These are phyloP conservation scores for Neurospora sp. DNA, from an alignment of 495 filamentous ascomycete species.

Conservation along the genomic window DNA sequence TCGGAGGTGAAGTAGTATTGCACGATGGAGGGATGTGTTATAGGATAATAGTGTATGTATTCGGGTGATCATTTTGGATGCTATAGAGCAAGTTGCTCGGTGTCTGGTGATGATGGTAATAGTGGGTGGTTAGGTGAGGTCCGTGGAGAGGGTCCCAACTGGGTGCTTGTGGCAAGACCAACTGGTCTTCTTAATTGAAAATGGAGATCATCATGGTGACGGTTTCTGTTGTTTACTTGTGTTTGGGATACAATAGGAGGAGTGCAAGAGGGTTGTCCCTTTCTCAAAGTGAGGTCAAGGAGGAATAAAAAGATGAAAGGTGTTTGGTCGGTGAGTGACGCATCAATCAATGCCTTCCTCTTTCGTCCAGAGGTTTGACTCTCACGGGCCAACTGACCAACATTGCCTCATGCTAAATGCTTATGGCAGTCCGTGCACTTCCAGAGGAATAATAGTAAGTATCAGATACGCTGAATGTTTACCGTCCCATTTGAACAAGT, in stretches of 20 bases:
- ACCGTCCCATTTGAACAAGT: neutral
- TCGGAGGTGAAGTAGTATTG: constrained; percentile 6
- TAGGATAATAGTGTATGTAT: constrained; percentile 30
- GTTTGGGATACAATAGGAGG: neutral
- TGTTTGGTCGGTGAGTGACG: neutral
- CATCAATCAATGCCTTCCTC: neutral
- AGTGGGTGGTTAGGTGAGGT: neutral
- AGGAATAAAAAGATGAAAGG: neutral
- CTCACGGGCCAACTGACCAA: neutral
- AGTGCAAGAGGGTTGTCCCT: neutral
- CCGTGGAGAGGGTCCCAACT: neutral
- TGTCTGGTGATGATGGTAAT: neutral
- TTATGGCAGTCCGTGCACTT: neutral
- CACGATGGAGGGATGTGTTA: constrained; percentile 15
- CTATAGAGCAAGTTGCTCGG: constrained; percentile 8
- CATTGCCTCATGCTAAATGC: neutral
- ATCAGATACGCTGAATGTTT: neutral
- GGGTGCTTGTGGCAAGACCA: neutral
- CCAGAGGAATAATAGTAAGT: neutral
- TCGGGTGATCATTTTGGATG: constrained; percentile 51
- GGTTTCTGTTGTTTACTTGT: neutral
- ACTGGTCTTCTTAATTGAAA: constrained; percentile 3
- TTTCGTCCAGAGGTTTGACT: neutral
- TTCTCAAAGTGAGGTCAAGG: neutral
- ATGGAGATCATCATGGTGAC: neutral